Percentiles rank a stretch among this genome's conserved stretches.
Evolutionary conservation across 495 filamentous ascomycete species (phyloP).

Genomic region (Aspergillus olivimuriae): DNA sequence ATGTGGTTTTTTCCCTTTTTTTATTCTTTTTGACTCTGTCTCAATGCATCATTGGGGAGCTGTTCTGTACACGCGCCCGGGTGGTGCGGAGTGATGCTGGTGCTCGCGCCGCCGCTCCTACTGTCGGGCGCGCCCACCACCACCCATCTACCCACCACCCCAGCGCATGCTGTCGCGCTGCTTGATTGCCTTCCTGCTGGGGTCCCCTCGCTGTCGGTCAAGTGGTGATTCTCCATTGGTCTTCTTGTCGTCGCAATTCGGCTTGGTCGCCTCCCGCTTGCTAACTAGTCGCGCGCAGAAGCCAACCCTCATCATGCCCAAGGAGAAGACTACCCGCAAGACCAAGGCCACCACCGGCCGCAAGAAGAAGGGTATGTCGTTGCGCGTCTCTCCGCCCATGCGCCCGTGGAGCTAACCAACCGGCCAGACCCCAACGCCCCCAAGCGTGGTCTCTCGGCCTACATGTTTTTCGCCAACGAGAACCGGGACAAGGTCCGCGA

Average conservation of each 20-base stretch:
- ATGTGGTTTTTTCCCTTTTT: conserved; percentile 4
- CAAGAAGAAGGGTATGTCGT: conserved; percentile 73
- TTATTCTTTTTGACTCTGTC: conserved; percentile 10
- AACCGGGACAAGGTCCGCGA: conserved; percentile 96
- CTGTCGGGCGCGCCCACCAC: conserved; percentile 15
- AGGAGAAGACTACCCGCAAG: conserved; percentile 56
- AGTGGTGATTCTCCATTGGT: too few species aligned
- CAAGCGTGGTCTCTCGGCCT: conserved; percentile 98
- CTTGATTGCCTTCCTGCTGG: conserved; percentile 5
- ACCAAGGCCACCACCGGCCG: conserved; percentile 51
- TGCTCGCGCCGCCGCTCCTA: conserved; percentile 15
- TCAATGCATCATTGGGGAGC: too few species aligned
- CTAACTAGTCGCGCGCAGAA: conserved; percentile 13
- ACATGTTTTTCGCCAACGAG: conserved; percentile 99
- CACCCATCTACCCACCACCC: conserved; percentile 8
- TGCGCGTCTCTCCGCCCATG: conserved; percentile 5
- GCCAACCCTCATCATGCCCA: conserved; percentile 57
- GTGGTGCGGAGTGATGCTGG: conserved; percentile 19
- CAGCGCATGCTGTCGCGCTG: conserved; percentile 12
- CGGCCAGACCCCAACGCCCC: conserved; percentile 88
- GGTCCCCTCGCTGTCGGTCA: too few species aligned
- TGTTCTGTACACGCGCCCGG: too few species aligned
- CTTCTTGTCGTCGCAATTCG: conserved; percentile 7
- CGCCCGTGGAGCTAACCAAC: conserved; percentile 5
- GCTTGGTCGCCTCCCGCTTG: conserved; percentile 3